Evolutionary conservation across 2,329 filamentous ascomycete species (phyloP).

Genomic region (Penicillium freii): DNA sequence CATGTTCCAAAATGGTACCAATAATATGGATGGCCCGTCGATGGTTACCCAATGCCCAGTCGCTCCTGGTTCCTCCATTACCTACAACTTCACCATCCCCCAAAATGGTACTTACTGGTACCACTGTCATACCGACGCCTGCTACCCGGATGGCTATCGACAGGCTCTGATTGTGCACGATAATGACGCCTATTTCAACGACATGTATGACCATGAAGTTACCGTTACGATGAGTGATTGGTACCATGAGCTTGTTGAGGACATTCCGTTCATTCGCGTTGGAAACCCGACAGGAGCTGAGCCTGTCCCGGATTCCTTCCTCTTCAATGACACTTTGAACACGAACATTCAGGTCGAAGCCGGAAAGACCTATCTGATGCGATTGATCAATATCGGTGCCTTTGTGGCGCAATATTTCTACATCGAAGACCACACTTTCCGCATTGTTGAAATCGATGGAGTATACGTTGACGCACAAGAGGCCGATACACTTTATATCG

Average conservation of each 20-base stretch:
- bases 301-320: constrained; percentile 64
- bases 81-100: neutral
- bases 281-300: constrained; percentile 56
- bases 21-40: constrained; percentile 69
- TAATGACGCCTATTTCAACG: neutral
- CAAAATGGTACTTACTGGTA: constrained; percentile 6
- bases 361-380: constrained; percentile 64
- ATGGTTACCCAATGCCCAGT: constrained; percentile 68
- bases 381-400: constrained; percentile 32
- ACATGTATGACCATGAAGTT: neutral
- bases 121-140: constrained; percentile 1
- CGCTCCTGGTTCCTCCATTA: constrained; percentile 53
- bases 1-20: constrained; percentile 73
- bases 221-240: constrained; percentile 2
- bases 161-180: constrained; percentile 2
- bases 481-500: constrained; percentile 64
- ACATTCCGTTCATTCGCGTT: constrained; percentile 45
- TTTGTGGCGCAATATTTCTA: constrained; percentile 54
- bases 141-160: constrained; percentile 1
- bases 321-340: constrained; percentile 69
- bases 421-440: constrained; percentile 57
- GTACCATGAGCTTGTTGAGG: constrained; percentile 1
- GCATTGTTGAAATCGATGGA: constrained; percentile 71
- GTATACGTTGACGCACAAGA: constrained; percentile 63
- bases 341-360: constrained; percentile 47